These are phyloP conservation scores for Microbotryomycetes sp. DNA, from an alignment of 1,284 basidiomycete species.

Conservation along the genomic window DNA sequence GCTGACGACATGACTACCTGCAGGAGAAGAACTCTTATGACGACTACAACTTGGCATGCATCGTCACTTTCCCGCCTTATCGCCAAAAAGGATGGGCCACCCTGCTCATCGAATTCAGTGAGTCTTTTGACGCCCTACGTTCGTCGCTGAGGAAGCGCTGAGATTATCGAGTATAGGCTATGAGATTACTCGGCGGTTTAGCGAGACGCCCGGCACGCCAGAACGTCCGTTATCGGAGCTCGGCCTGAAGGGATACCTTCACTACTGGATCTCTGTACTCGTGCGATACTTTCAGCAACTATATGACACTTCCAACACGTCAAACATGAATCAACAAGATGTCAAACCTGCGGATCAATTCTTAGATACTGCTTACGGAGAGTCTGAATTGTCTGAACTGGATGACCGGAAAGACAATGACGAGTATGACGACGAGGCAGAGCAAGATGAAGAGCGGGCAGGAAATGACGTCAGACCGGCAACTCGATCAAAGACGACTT, in stretches of 20 bases:
- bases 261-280: conserved; percentile 82
- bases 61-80: conserved; percentile 88
- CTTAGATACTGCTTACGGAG: conserved; percentile 13
- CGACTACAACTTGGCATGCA: conserved; percentile 95
- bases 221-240: conserved; percentile 91
- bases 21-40: conserved; percentile 94
- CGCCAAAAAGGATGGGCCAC: conserved; percentile 87
- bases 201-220: conserved; percentile 71
- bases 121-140: too few relatives aligned
- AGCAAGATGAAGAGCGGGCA: conserved; percentile 11
- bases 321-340: conserved; percentile 10
- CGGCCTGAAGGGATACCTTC: conserved; percentile 80
- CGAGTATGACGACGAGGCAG: neutral
- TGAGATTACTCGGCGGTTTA: conserved; percentile 70
- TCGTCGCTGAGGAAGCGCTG: too few relatives aligned
- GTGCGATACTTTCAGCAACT: conserved; percentile 68
- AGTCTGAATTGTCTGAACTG: conserved; percentile 7
- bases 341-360: conserved; percentile 8
- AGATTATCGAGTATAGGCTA: too few relatives aligned
- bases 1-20: neutral
- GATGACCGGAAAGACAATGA: neutral
- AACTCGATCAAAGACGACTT: neutral
- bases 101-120: conserved; percentile 97
- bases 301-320: conserved; percentile 28
- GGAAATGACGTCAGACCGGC: neutral